These are phyloP conservation scores for Colletotrichum phormii DNA, from an alignment of 2,329 filamentous ascomycete genomes.

Conservation along the genomic window DNA sequence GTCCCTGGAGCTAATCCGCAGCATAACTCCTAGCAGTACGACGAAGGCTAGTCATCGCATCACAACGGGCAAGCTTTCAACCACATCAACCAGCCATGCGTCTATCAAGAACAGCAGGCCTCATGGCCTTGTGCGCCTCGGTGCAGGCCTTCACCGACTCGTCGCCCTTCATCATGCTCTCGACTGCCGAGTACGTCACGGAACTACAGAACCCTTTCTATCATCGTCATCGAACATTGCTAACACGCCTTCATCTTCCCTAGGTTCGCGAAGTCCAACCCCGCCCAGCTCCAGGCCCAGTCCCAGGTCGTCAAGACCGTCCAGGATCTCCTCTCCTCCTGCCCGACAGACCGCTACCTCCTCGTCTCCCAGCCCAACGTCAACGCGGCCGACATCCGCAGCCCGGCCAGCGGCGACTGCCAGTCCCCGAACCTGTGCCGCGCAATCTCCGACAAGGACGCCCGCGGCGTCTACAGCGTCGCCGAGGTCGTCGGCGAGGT, in stretches of 20 bases:
- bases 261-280: slow-evolving; percentile 49
- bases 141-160: slow-evolving; percentile 85
- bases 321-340: slow-evolving; percentile 69
- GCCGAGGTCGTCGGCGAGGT: slow-evolving; percentile 68
- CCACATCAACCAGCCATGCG: slow-evolving; percentile 58
- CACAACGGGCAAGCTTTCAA: slow-evolving; percentile 15
- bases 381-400: slow-evolving; percentile 74
- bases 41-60: slow-evolving; percentile 31
- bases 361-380: slow-evolving; percentile 83
- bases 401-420: slow-evolving; percentile 53
- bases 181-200: slow-evolving; percentile 78
- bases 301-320: slow-evolving; percentile 55
- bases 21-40: slow-evolving; percentile 11
- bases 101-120: slow-evolving; percentile 61
- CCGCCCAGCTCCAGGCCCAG: slow-evolving; percentile 62
- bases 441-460: slow-evolving; percentile 48
- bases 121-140: slow-evolving; percentile 67
- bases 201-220: neutral
- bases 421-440: slow-evolving; percentile 65
- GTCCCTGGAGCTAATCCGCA: slow-evolving; percentile 12
- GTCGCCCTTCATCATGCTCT: slow-evolving; percentile 90
- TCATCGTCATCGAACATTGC: slow-evolving; percentile 10
- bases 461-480: slow-evolving; percentile 58
- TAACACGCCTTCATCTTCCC: slow-evolving; percentile 2
- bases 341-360: slow-evolving; percentile 81